Percentiles rank a stretch among this genome's conserved stretches.
Conservation (phyloP, 495 filamentous ascomycete genomes). For the Trichocladium uniseriatum region DNA sequence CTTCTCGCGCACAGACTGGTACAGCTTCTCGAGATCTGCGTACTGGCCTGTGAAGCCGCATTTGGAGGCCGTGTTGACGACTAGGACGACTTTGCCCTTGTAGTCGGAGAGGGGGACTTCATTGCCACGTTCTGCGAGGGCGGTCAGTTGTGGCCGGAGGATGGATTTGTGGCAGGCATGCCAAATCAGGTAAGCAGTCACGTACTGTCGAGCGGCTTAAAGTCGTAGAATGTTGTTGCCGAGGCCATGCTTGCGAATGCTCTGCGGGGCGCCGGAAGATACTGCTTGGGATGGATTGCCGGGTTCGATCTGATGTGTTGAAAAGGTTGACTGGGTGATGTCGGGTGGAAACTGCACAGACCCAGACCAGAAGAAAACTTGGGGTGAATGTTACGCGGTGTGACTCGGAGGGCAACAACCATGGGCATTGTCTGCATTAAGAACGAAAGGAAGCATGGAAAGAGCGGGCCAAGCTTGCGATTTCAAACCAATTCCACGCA, state of each 20-base stretch:
- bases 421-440: not conserved
- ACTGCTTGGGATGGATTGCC: too few species aligned
- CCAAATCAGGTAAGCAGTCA: constrained; percentile 9
- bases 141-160: constrained; percentile 2
- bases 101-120: constrained; percentile 58
- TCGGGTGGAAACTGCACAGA: not conserved
- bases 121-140: constrained; percentile 58
- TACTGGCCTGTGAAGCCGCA: constrained; percentile 99
- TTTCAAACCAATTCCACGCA: too few species aligned
- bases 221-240: constrained; percentile 84
- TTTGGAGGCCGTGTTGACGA: constrained; percentile 98
- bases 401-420: not conserved
- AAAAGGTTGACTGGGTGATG: not conserved
- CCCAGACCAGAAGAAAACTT: not conserved
- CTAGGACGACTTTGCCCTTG: constrained; percentile 83
- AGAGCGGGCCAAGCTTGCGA: too few species aligned
- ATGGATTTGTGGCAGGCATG: not conserved
- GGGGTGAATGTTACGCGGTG: not conserved
- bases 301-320: not conserved
- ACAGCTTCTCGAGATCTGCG: constrained; percentile 78
- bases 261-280: constrained; percentile 1
- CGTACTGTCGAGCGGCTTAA: constrained; percentile 75
- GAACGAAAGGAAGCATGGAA: too few species aligned
- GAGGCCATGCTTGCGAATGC: constrained; percentile 65
- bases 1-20: constrained; percentile 61